Evolutionary conservation across 2,329 filamentous ascomycete genomes (phyloP).

Genomic region (Colletotrichum chrysophilum): DNA sequence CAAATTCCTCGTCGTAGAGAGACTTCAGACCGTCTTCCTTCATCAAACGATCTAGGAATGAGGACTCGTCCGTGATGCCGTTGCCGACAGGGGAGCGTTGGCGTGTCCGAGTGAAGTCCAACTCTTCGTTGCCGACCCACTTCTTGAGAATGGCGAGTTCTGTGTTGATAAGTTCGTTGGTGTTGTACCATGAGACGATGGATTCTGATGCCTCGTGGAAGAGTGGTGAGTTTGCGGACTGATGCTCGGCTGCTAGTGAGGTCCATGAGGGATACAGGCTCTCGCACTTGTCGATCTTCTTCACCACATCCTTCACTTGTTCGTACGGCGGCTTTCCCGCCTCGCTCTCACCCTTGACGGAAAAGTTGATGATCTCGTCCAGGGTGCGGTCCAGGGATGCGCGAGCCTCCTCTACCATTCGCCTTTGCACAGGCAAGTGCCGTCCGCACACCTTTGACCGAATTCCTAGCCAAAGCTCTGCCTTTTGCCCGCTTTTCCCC

Average conservation of each 20-base stretch:
- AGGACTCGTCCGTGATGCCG: conserved; percentile 85
- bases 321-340: conserved; percentile 86
- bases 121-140: conserved; percentile 95
- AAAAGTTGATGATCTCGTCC: conserved; percentile 89
- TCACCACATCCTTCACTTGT: conserved; percentile 88
- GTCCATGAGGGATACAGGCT: conserved; percentile 82
- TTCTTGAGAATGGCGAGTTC: conserved; percentile 89
- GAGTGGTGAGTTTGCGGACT: conserved; percentile 74
- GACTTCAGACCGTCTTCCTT: conserved; percentile 96
- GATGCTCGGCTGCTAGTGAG: conserved; percentile 76
- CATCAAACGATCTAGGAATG: conserved; percentile 91
- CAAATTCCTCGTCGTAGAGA: conserved; percentile 72
- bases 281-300: conserved; percentile 89
- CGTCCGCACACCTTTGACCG: conserved; percentile 84
- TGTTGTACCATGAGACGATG: conserved; percentile 96
- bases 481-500: conserved; percentile 71
- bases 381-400: conserved; percentile 74
- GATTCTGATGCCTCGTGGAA: conserved; percentile 87
- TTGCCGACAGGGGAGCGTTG: conserved; percentile 71
- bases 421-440: conserved; percentile 81
- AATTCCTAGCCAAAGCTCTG: conserved; percentile 87
- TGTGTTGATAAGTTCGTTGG: conserved; percentile 93
- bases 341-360: conserved; percentile 92
- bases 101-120: conserved; percentile 85
- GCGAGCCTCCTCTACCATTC: conserved; percentile 86